Conservation (phyloP, 306 rosid species). For the Pyrus betulifolia region DNA sequence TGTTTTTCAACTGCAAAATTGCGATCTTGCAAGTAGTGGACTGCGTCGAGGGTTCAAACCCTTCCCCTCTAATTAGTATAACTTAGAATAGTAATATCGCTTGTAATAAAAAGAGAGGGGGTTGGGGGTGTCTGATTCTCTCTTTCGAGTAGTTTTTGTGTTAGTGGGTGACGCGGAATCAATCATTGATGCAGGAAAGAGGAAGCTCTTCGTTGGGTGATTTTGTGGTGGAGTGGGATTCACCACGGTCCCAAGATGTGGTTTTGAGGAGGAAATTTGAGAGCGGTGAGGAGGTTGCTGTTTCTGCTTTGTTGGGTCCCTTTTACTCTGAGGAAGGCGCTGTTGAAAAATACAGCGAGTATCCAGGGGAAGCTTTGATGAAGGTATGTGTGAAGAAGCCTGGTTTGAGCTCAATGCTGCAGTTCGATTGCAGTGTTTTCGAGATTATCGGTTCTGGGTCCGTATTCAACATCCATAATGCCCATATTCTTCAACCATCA, state of each 20-base stretch:
- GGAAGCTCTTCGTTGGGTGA: constrained; percentile 38
- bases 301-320: constrained; percentile 63
- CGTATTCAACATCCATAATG: constrained; percentile 31
- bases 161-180: not conserved
- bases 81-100: too few species aligned
- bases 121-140: too few species aligned
- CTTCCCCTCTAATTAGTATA: too few species aligned
- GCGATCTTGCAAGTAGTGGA: too few species aligned
- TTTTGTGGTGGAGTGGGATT: constrained; percentile 55
- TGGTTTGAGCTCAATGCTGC: constrained; percentile 48
- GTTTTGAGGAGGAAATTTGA: constrained; percentile 47
- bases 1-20: not conserved
- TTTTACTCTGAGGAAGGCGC: constrained; percentile 4
- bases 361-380: constrained; percentile 52
- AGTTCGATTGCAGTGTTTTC: constrained; percentile 53
- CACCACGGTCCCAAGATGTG: constrained; percentile 48
- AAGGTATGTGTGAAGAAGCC: constrained; percentile 76
- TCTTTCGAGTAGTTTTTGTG: not conserved
- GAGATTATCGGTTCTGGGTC: constrained; percentile 26
- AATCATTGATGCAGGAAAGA: constrained; percentile 27
- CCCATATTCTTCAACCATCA: constrained; percentile 40
- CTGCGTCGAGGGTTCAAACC: too few species aligned
- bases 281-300: constrained; percentile 63
- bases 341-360: not conserved
- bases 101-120: too few species aligned